Evolutionary conservation across 106 monocot genomes (phyloP).

Genomic region (Dendrobium catenatum): DNA sequence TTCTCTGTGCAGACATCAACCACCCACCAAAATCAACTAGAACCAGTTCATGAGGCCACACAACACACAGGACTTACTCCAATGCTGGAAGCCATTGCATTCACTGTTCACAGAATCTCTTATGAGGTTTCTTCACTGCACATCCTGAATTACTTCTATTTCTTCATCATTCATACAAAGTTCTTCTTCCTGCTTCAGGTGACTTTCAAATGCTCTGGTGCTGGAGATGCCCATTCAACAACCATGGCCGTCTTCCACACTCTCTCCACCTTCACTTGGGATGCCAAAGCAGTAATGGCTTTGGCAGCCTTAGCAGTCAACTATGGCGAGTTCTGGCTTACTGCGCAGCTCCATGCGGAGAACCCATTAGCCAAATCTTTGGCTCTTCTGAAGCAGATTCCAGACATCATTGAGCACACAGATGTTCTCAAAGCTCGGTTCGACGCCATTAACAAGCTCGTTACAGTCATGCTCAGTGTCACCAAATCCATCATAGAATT

Average conservation of each 20-base stretch:
- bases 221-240: conserved; percentile 42
- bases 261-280: conserved; percentile 54
- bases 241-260: conserved; percentile 31
- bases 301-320: conserved; percentile 54
- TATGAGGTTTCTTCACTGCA: conserved; percentile 36
- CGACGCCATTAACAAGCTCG: too few species aligned
- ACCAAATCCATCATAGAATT: too few species aligned
- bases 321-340: conserved; percentile 70
- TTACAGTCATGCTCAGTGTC: too few species aligned
- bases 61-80: conserved; percentile 7
- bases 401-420: too few species aligned
- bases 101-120: conserved; percentile 58
- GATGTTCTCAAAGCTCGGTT: too few species aligned
- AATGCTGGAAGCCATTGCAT: conserved; percentile 49
- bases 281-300: conserved; percentile 53
- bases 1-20: conserved; percentile 15
- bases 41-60: conserved; percentile 28
- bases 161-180: too few species aligned
- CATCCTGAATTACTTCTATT: too few species aligned
- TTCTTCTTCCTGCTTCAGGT: conserved; percentile 23
- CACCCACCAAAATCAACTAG: conserved; percentile 15
- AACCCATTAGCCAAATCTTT: conserved; percentile 60
- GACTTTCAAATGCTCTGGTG: conserved; percentile 39
- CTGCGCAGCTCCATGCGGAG: conserved; percentile 43
- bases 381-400: conserved; percentile 44